Percentiles rank a stretch among this genome's conserved stretches.
These are phyloP conservation scores for Ascochyta koolunga DNA, from an alignment of 2,329 filamentous ascomycete species.

Conservation along the genomic window DNA sequence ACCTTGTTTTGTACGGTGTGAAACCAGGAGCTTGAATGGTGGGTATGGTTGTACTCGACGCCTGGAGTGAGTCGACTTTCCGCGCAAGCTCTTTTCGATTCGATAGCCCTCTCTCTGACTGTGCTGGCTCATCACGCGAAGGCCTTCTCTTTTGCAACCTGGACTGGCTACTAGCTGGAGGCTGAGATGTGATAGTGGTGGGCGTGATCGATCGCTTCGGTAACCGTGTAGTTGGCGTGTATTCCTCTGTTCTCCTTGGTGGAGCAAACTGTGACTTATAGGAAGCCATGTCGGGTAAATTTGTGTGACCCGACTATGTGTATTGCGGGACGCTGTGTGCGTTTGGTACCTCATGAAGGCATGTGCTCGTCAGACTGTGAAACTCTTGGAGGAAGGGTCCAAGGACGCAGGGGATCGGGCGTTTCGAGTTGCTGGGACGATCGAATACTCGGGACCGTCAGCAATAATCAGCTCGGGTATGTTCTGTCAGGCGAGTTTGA, in stretches of 20 bases:
- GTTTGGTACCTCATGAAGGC: constrained; percentile 50
- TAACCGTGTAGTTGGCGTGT: constrained; percentile 42
- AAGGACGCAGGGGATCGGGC: constrained; percentile 26
- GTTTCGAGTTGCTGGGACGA: constrained; percentile 26
- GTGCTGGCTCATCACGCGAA: constrained; percentile 40
- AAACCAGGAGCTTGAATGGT: constrained; percentile 23
- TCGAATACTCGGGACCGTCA: constrained; percentile 34
- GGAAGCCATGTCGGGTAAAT: constrained; percentile 48
- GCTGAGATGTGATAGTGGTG: constrained; percentile 35
- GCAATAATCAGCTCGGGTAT: constrained; percentile 43
- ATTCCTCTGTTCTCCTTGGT: constrained; percentile 42
- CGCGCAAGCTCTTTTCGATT: constrained; percentile 28
- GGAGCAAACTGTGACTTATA: constrained; percentile 48
- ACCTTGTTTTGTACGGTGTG: constrained; percentile 28
- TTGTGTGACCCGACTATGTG: constrained; percentile 45
- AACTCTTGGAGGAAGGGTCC: constrained; percentile 24
- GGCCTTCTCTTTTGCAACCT: constrained; percentile 47
- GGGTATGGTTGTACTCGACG: constrained; percentile 29
- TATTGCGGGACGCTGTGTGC: constrained; percentile 42
- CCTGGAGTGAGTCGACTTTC: constrained; percentile 31
- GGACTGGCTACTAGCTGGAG: constrained; percentile 34
- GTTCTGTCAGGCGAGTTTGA: constrained; percentile 31
- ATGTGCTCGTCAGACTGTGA: constrained; percentile 39
- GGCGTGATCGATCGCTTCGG: constrained; percentile 47
- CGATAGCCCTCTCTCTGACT: constrained; percentile 21